These are phyloP conservation scores for Pleurotus eryngii DNA, from an alignment of 768 basidiomycete species.

Conservation along the genomic window DNA sequence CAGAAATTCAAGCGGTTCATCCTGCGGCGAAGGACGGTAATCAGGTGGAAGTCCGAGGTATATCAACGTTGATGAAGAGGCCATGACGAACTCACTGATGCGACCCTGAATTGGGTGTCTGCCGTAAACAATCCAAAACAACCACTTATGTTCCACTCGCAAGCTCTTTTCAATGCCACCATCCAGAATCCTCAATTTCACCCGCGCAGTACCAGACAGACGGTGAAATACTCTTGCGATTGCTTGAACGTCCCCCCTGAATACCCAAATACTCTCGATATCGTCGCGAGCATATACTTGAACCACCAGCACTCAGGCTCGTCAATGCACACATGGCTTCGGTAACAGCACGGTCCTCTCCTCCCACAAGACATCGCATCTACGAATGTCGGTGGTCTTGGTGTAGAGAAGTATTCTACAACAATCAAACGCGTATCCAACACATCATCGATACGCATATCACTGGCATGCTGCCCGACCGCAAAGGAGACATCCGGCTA, in stretches of 20 bases:
- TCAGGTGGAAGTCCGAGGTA: constrained; percentile 58
- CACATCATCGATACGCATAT: constrained; percentile 52
- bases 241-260: too few species aligned
- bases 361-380: neutral
- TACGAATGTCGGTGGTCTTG: constrained; percentile 48
- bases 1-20: constrained; percentile 63
- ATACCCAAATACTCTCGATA: too few species aligned
- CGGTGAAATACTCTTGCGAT: too few species aligned
- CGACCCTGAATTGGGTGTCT: too few species aligned
- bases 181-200: too few species aligned
- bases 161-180: too few species aligned
- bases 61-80: constrained; percentile 33
- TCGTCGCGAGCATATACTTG: too few species aligned
- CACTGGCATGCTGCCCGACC: constrained; percentile 38
- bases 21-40: constrained; percentile 58
- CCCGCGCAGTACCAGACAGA: too few species aligned
- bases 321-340: neutral
- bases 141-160: too few species aligned
- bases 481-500: constrained; percentile 39
- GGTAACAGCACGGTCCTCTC: neutral
- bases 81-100: neutral
- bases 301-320: neutral
- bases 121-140: too few species aligned
- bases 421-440: constrained; percentile 32
- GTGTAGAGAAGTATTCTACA: constrained; percentile 43